These are phyloP conservation scores for Mallotus japonicus DNA, from an alignment of 441 rosid species.

Conservation along the genomic window DNA sequence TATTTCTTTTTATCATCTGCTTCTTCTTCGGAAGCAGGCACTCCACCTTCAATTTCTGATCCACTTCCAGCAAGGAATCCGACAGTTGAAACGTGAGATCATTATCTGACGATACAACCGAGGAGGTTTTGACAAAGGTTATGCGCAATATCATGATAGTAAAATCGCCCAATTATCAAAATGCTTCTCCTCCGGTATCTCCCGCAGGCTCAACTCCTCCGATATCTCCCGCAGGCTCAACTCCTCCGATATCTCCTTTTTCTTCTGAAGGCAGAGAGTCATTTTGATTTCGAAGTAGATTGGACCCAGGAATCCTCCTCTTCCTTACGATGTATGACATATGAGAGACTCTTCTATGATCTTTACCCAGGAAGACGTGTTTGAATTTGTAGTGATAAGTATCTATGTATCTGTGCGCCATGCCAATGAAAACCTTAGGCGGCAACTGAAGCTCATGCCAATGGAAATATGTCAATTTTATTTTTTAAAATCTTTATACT, in stretches of 20 bases:
- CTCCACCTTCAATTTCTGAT: too few relatives aligned
- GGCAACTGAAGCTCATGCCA: background rate
- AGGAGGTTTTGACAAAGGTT: slow-evolving; percentile 46
- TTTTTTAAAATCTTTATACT: background rate
- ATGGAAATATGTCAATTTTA: background rate
- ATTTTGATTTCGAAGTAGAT: slow-evolving; percentile 65
- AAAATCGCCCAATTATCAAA: slow-evolving; percentile 70
- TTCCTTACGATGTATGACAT: slow-evolving; percentile 83
- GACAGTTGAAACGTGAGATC: slow-evolving; percentile 52
- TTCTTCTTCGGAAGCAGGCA: too few relatives aligned
- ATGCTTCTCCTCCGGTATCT: slow-evolving; percentile 70
- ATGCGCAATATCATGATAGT: slow-evolving; percentile 83
- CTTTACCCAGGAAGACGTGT: background rate
- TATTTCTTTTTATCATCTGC: too few relatives aligned
- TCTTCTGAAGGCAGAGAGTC: slow-evolving; percentile 82
- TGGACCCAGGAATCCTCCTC: slow-evolving; percentile 71
- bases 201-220: slow-evolving; percentile 85
- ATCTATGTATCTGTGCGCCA: too few relatives aligned
- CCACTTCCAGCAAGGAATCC: slow-evolving; percentile 25
- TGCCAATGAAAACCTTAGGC: too few relatives aligned
- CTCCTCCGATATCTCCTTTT: slow-evolving; percentile 79
- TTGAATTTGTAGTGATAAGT: background rate
- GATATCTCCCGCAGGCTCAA: slow-evolving; percentile 75
- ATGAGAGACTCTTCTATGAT: slow-evolving; percentile 22
- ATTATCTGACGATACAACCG: slow-evolving; percentile 44